These are phyloP conservation scores for Meyerozyma guilliermondii DNA, from an alignment of 1,139 yeast genomes.

Conservation along the genomic window DNA sequence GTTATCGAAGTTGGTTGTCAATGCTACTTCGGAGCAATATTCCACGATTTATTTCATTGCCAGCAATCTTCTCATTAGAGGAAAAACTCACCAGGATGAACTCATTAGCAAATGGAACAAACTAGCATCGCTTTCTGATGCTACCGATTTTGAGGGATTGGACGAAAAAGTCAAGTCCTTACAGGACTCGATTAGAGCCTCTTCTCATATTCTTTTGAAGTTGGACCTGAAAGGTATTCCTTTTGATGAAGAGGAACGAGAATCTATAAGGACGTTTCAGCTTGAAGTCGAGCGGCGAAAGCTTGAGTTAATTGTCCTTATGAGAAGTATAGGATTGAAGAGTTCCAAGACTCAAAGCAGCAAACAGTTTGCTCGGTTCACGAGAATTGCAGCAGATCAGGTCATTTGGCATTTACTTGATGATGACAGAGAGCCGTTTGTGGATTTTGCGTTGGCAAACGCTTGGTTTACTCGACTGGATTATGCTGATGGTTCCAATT, in stretches of 20 bases:
- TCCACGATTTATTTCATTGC: slow-evolving; percentile 58
- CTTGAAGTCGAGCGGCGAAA: slow-evolving; percentile 53
- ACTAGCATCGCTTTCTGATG: slow-evolving; percentile 64
- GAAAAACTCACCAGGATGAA: slow-evolving; percentile 56
- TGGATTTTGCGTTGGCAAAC: slow-evolving; percentile 66
- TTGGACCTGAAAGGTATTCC: slow-evolving; percentile 27
- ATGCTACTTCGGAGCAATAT: slow-evolving; percentile 73
- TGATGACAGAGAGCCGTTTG: slow-evolving; percentile 50
- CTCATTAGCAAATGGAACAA: slow-evolving; percentile 59
- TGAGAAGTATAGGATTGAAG: slow-evolving; percentile 62
- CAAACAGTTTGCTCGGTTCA: slow-evolving; percentile 22
- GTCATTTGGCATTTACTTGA: slow-evolving; percentile 68
- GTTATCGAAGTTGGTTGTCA: slow-evolving; percentile 63
- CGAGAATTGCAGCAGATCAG: slow-evolving; percentile 52
- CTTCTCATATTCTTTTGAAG: slow-evolving; percentile 39
- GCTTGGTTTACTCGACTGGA: slow-evolving; percentile 60
- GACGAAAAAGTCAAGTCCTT: slow-evolving; percentile 47
- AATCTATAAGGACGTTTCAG: slow-evolving; percentile 37
- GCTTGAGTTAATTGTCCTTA: slow-evolving; percentile 58
- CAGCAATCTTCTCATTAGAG: slow-evolving; percentile 60
- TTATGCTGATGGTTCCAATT: slow-evolving; percentile 48
- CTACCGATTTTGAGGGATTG: slow-evolving; percentile 54
- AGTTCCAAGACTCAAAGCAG: slow-evolving; percentile 29
- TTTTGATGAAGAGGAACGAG: slow-evolving; percentile 20
- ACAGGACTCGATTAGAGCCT: slow-evolving; percentile 51